Evolutionary conservation across 2,329 filamentous ascomycete genomes (phyloP).

Genomic region (Trichophyton mentagrophytes): DNA sequence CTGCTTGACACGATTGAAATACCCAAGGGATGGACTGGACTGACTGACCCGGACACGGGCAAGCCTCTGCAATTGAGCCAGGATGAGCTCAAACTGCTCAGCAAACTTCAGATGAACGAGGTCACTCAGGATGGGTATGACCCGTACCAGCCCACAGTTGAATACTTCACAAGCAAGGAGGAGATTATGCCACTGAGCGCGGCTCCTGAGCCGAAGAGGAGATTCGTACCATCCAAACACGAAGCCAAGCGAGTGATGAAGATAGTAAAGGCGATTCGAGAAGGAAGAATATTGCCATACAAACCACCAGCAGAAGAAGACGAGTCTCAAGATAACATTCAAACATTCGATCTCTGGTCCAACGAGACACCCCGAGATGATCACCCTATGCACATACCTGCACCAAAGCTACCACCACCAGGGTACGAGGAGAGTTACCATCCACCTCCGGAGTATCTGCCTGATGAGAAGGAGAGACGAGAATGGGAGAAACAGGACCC

Average conservation of each 20-base stretch:
- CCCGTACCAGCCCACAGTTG: constrained; percentile 84
- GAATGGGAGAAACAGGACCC: constrained; percentile 72
- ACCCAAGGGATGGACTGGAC: constrained; percentile 90
- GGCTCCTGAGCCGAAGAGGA: constrained; percentile 87
- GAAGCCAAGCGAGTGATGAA: constrained; percentile 96
- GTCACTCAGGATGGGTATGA: constrained; percentile 79
- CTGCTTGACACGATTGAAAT: constrained; percentile 92
- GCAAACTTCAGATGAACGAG: constrained; percentile 79
- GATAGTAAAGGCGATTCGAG: constrained; percentile 85
- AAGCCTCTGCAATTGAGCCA: constrained; percentile 78
- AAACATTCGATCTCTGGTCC: constrained; percentile 85
- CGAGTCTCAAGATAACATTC: constrained; percentile 57
- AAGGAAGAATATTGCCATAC: constrained; percentile 87
- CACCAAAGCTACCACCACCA: constrained; percentile 83
- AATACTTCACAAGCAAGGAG: constrained; percentile 82
- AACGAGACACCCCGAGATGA: constrained; percentile 73
- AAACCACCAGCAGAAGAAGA: constrained; percentile 62
- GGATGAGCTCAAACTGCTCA: constrained; percentile 79
- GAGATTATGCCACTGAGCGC: constrained; percentile 92
- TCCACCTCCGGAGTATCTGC: constrained; percentile 86
- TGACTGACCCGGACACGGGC: constrained; percentile 87
- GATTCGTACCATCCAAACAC: constrained; percentile 92
- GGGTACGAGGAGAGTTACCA: constrained; percentile 96
- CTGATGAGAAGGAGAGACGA: constrained; percentile 68
- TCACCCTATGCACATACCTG: constrained; percentile 87